Conservation (phyloP, 805 yeast genomes). For the Starmerella apis region DNA sequence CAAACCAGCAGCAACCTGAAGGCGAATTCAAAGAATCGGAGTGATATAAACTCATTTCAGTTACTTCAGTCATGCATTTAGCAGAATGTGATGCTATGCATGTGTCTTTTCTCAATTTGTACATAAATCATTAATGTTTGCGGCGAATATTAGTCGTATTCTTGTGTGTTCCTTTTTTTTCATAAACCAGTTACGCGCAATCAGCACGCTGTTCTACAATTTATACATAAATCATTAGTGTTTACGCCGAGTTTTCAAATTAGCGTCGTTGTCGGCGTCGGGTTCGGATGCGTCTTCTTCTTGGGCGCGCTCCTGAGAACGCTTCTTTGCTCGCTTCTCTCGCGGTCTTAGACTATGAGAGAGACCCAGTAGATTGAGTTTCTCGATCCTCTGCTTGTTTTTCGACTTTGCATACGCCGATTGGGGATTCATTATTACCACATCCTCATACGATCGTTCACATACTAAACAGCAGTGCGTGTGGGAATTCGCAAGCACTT, state of each 20-base stretch:
- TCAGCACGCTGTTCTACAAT: neutral
- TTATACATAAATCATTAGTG: neutral
- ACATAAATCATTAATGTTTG: neutral
- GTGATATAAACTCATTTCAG: neutral
- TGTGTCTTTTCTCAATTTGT: neutral
- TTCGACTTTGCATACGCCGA: constrained; percentile 23
- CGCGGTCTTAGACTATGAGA: constrained; percentile 33
- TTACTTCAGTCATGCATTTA: too few relatives aligned
- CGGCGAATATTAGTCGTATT: neutral
- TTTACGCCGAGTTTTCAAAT: neutral
- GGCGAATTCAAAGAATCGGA: neutral
- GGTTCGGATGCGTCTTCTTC: too few relatives aligned
- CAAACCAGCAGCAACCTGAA: constrained; percentile 1
- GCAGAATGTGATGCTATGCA: too few relatives aligned
- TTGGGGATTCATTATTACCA: constrained; percentile 36
- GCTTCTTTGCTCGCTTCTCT: constrained; percentile 4
- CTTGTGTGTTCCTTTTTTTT: neutral
- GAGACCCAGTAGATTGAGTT: constrained; percentile 27
- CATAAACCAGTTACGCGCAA: too few relatives aligned
- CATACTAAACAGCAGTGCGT: constrained; percentile 33
- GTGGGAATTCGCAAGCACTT: constrained; percentile 19
- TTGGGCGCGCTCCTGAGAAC: neutral
- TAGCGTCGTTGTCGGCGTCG: neutral
- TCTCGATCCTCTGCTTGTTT: constrained; percentile 26
- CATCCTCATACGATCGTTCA: constrained; percentile 21